Evolutionary conservation across 129 eudicot species (phyloP).

Genomic region (Heracleum sosnowskyi): DNA sequence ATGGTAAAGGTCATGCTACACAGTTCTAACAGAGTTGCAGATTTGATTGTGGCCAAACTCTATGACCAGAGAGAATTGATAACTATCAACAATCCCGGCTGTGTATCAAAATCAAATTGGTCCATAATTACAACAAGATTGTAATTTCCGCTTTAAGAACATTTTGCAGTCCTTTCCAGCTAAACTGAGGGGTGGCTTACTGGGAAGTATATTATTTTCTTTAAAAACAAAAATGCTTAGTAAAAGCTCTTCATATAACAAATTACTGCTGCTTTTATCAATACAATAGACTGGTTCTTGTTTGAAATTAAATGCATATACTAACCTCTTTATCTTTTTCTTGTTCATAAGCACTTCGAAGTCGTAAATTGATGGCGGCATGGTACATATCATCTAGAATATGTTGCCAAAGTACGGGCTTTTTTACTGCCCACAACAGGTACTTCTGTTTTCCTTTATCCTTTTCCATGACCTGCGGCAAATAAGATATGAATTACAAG

Average conservation of each 20-base stretch:
- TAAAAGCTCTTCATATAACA: not conserved
- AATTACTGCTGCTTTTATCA: not conserved
- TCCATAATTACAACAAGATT: not conserved
- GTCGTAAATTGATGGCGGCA: conserved; percentile 71
- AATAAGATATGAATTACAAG: not conserved
- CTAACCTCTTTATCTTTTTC: conserved; percentile 67
- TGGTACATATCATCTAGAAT: conserved; percentile 87
- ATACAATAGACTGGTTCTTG: not conserved
- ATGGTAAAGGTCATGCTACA: not conserved
- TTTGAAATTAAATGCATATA: not conserved
- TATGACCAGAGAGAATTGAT: not conserved
- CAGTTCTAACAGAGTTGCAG: not conserved
- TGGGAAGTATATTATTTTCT: not conserved
- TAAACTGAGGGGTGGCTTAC: not conserved
- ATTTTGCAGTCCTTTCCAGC: not conserved
- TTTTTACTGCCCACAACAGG: conserved; percentile 57
- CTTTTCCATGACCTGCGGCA: conserved; percentile 11
- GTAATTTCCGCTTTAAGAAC: not conserved
- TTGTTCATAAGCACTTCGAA: conserved; percentile 49
- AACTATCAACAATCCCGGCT: not conserved
- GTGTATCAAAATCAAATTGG: not conserved
- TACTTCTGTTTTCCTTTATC: conserved; percentile 9
- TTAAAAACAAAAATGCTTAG: not conserved
- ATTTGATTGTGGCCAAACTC: not conserved
- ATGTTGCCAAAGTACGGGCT: conserved; percentile 41